A percentile compares a stretch with the other conserved stretches of the same genome.
Evolutionary conservation across 2,329 filamentous ascomycete species (phyloP).

Genomic region (Ceratocystis huliohia): DNA sequence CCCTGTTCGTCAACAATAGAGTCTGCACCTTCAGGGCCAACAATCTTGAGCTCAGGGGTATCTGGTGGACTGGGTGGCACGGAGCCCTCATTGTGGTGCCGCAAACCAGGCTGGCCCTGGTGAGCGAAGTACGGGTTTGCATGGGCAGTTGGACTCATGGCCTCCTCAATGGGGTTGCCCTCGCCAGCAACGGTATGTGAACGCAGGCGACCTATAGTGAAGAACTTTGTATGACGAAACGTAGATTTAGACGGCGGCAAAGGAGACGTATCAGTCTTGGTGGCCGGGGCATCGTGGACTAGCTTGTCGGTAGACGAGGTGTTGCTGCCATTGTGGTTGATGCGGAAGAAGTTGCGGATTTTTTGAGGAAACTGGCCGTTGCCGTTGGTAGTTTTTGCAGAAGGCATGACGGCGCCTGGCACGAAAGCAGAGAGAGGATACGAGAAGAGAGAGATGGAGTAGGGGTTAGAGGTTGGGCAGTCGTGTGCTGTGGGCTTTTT

Average conservation of each 20-base stretch:
- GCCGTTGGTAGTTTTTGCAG: slow-evolving; percentile 41
- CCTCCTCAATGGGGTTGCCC: slow-evolving; percentile 78
- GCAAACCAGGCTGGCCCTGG: slow-evolving; percentile 81
- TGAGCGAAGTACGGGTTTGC: slow-evolving; percentile 97
- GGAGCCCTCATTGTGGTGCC: slow-evolving; percentile 89
- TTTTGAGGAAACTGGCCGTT: slow-evolving; percentile 53
- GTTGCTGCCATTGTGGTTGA: slow-evolving; percentile 32
- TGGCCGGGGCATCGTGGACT: slow-evolving; percentile 11
- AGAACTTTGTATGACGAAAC: slow-evolving; percentile 77
- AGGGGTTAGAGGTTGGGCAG: too few relatives aligned
- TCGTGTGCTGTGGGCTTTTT: background rate
- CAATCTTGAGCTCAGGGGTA: slow-evolving; percentile 65
- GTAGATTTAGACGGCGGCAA: slow-evolving; percentile 39
- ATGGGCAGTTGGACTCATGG: slow-evolving; percentile 78
- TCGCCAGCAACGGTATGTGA: slow-evolving; percentile 87
- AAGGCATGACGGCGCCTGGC: slow-evolving; percentile 33
- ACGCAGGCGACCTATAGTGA: slow-evolving; percentile 75
- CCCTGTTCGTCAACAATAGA: slow-evolving; percentile 43
- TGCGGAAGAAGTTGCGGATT: slow-evolving; percentile 59
- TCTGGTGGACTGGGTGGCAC: slow-evolving; percentile 87
- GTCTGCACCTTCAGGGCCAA: slow-evolving; percentile 48
- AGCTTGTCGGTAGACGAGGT: slow-evolving; percentile 17
- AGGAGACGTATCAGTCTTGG: slow-evolving; percentile 23
- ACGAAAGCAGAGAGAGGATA: background rate
- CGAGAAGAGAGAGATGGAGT: background rate